Evolutionary conservation across 768 basidiomycete genomes (phyloP).

Genomic region (Leucosporidium scottii): DNA sequence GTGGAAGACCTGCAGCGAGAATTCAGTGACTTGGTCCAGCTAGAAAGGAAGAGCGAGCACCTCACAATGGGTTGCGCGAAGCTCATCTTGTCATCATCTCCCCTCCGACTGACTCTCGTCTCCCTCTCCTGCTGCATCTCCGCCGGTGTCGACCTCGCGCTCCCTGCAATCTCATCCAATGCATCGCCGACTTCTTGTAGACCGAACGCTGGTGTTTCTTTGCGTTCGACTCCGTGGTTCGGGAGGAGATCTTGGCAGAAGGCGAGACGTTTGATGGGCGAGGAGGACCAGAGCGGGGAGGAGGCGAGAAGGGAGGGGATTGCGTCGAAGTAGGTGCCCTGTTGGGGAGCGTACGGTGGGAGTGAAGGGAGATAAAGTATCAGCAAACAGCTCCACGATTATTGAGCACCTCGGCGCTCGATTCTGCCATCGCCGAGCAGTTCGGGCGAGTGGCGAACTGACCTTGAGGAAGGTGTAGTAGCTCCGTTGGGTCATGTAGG

Average conservation of each 20-base stretch:
- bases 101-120: conserved; percentile 41
- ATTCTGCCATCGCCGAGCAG: background rate
- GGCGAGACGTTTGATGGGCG: conserved; percentile 40
- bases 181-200: conserved; percentile 31
- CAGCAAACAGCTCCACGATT: background rate
- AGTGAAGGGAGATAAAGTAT: background rate
- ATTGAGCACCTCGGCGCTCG: background rate
- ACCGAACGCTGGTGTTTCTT: conserved; percentile 34
- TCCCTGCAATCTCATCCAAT: conserved; percentile 1
- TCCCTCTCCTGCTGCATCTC: background rate
- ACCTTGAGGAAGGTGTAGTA: conserved; percentile 79
- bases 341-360: background rate
- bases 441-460: conserved; percentile 9
- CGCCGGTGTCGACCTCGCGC: background rate
- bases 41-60: conserved; percentile 54
- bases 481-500: conserved; percentile 65
- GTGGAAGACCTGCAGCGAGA: conserved; percentile 24
- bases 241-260: conserved; percentile 46
- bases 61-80: conserved; percentile 70
- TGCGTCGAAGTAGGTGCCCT: conserved; percentile 79
- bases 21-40: conserved; percentile 1
- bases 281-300: conserved; percentile 50
- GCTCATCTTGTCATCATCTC: conserved; percentile 22
- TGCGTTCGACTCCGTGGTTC: conserved; percentile 27
- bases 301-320: conserved; percentile 55